Percentiles rank a stretch among this genome's conserved stretches.
These are phyloP conservation scores for Guadua angustifolia DNA, from an alignment of 176 grass and related monocot genomes.

Conservation along the genomic window DNA sequence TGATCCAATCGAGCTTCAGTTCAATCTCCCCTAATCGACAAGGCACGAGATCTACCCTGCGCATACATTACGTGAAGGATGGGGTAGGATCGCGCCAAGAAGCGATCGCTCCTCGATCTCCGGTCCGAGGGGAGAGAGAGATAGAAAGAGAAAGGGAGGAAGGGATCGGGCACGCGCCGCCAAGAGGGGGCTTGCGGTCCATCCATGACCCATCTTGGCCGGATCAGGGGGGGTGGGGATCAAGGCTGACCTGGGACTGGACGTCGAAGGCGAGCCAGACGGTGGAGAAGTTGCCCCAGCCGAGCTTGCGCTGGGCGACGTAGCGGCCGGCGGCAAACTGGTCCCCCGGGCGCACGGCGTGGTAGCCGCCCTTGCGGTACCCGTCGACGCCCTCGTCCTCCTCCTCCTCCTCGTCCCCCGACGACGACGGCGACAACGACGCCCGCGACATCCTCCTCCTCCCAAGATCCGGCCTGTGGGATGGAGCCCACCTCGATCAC, in stretches of 20 bases:
- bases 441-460: constrained; percentile 58
- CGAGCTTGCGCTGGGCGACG: constrained; percentile 92
- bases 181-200: constrained; percentile 10
- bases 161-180: neutral
- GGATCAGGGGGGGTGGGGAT: neutral
- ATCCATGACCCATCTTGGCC: neutral
- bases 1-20: constrained; percentile 37
- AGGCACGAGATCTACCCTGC: constrained; percentile 39
- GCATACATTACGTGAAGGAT: constrained; percentile 19
- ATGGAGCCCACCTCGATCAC: constrained; percentile 26
- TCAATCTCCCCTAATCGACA: constrained; percentile 33
- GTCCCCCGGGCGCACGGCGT: constrained; percentile 83
- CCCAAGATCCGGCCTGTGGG: neutral
- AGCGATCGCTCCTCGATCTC: constrained; percentile 31
- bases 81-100: neutral
- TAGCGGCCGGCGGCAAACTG: constrained; percentile 76
- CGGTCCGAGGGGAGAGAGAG: neutral
- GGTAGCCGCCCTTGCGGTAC: constrained; percentile 96
- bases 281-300: constrained; percentile 99
- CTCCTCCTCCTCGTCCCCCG: constrained; percentile 77
- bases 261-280: constrained; percentile 99
- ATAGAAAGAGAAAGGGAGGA: neutral
- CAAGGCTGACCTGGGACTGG: constrained; percentile 2
- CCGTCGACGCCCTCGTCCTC: constrained; percentile 91
- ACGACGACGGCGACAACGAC: constrained; percentile 70